These are phyloP conservation scores for Penicillium bovifimosum DNA, from an alignment of 495 filamentous ascomycete species.

Conservation along the genomic window DNA sequence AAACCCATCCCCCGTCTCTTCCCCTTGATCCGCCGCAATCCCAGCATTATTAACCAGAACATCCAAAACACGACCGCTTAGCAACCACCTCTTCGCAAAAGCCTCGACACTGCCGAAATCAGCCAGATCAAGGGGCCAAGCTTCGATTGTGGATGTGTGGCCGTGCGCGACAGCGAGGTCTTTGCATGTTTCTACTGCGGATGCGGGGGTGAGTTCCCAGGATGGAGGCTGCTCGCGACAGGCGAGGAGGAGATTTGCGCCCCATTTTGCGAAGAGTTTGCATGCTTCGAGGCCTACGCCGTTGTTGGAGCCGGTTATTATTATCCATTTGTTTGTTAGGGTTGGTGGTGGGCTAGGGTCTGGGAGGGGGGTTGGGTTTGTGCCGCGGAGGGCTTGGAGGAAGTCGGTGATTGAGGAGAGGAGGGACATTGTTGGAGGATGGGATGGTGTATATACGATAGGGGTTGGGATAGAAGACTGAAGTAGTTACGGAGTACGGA, in stretches of 20 bases:
- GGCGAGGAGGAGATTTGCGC: constrained; percentile 28
- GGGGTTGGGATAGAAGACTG: no score
- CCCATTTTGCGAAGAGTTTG: constrained; percentile 17
- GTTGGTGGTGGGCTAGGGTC: constrained; percentile 9
- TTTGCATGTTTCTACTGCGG: constrained; percentile 15
- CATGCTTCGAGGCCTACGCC: constrained; percentile 32
- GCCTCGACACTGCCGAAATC: constrained; percentile 38
- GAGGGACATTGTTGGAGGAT: not conserved
- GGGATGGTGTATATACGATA: no score
- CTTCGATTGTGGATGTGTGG: constrained; percentile 34
- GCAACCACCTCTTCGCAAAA: constrained; percentile 31
- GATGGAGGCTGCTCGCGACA: constrained; percentile 24
- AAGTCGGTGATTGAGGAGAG: not conserved
- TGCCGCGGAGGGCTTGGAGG: constrained; percentile 1
- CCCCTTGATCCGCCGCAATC: not conserved
- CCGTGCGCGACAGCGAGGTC: constrained; percentile 7
- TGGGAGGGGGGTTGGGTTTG: constrained; percentile 11
- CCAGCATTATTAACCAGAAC: constrained; percentile 28
- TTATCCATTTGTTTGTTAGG: constrained; percentile 26
- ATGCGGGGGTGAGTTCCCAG: constrained; percentile 18
- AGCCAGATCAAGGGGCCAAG: constrained; percentile 49
- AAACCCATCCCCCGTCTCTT: constrained; percentile 22
- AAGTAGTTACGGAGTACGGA: no score
- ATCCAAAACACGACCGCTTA: constrained; percentile 11
- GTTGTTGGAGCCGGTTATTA: constrained; percentile 32